Evolutionary conservation across 2,329 filamentous ascomycete genomes (phyloP), one percentile per base, ranked within the genome.

Genomic region (Epichloe gansuensis): DNA sequence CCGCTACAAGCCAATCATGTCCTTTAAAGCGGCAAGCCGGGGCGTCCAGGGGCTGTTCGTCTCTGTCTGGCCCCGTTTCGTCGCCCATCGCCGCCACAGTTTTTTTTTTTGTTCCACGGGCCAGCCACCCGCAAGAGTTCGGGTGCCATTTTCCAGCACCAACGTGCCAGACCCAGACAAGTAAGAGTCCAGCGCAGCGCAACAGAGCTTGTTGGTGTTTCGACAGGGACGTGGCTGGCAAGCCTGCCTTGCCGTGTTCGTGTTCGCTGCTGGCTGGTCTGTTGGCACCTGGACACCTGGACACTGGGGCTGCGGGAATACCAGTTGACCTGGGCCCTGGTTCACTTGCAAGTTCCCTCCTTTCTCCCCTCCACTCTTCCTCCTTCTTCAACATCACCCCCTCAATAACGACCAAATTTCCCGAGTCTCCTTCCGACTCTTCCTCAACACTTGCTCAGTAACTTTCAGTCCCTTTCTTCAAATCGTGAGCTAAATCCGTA

Each of bases 1-100:
- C 61, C 62, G 57, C 55, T 61, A 60, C 61, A 56, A 67, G 55
- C 66, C 65, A 68, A 68, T 67, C 64, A 66, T 15, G 11, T 11
- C 13, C 17, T 53, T 63, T 59, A 63, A 62, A 65, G 64, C 64
- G 60, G 63, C 64, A 56, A 61, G 59, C 58, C 46, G 25, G 48
- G 47, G 17, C 38, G 50, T n/a, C 42, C 23, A 47, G 35, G 37
- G n/a, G 59, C 59, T 63, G 60, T 61, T 59, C 59, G 61, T 62
- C 58, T 61, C 59, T 53, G 41, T 54, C 57, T 46, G 42, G 25
- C 13, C n/a, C 35, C 42, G 47, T 21, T 41, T 6, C 11, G n/a
- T 25, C 35, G 37, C 37, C 8, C 34, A 37, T 21, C 15, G 46
- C 17, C 31, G 46, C 12, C 5, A 7, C n/a, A 9, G 5, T 13